Conservation (phyloP, 2,329 filamentous ascomycete species). For the Exophiala calicioides region DNA sequence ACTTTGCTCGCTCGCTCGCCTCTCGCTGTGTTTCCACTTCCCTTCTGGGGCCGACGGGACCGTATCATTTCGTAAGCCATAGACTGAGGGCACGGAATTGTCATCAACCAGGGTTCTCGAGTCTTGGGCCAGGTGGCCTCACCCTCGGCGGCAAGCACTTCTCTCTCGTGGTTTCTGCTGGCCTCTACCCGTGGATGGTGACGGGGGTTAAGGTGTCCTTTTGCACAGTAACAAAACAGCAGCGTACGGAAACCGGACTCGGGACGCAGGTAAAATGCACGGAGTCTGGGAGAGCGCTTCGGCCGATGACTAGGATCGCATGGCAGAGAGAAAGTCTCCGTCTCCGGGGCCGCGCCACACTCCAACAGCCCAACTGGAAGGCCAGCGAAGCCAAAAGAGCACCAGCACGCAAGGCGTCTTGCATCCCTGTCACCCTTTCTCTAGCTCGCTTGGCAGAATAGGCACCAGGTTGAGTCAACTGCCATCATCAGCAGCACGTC, state of each 20-base stretch:
- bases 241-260: too few relatives aligned
- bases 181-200: too few relatives aligned
- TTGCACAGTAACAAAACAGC: too few relatives aligned
- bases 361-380: too few relatives aligned
- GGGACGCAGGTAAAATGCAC: too few relatives aligned
- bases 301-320: constrained; percentile 15
- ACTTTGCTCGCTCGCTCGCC: background rate
- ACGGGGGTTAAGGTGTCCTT: too few relatives aligned
- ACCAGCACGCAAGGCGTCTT: constrained; percentile 6
- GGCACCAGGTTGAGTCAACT: constrained; percentile 17
- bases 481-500: constrained; percentile 19
- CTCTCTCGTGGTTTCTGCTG: too few relatives aligned
- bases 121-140: background rate
- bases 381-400: constrained; percentile 10
- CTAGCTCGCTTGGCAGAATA: constrained; percentile 17
- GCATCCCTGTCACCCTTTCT: constrained; percentile 14
- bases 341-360: constrained; percentile 13
- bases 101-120: constrained; percentile 1
- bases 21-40: background rate
- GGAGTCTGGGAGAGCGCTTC: constrained; percentile 9
- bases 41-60: background rate
- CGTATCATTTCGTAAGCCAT: constrained; percentile 22
- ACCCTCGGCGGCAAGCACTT: background rate
- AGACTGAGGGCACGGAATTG: constrained; percentile 10
- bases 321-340: constrained; percentile 2